Base-by-base conservation (phyloP, 2,329 filamentous ascomycete species). In the Pezicula carpinea region DNA sequence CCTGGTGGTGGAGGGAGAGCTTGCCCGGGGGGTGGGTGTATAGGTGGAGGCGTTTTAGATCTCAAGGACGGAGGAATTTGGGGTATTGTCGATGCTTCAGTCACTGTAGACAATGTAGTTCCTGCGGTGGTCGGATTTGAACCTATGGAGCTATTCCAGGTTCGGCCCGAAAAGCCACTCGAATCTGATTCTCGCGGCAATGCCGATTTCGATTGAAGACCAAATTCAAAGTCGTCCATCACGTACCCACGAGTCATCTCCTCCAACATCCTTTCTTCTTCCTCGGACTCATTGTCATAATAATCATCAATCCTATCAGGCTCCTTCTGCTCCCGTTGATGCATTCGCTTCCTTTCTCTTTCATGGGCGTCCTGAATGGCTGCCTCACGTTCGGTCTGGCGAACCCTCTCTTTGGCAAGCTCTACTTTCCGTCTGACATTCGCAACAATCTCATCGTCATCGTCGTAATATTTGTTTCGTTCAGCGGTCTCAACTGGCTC, bases 171-270 rank as follows among this genome's bases (percentile, higher is more conserved):
- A 55, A 85, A 77, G 13, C 81, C 82, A 69, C 87, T 95, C 1
- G 88, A 92, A 62, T 89, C 86, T 3, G 89, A 93, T 60, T 92
- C 85, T 49, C 89, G 80, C 29, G 87, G 85, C 18, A 88, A 66
- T 21, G 82, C 76, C 14, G 80, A 83, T 57, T 85, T 88, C 5
- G 77, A 77, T 57, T 82, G 77, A 29, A 83, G 68, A 45, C 82
- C 84, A 61, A 91, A 87, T 48, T 88, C 78, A 60, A 95, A 95
- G 47, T 91, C 86, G 47, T 92, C 88, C 60, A 93, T 82, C 46
- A 83, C 79, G 64, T 90, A 92, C 44, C 87, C 89, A 53, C 80
- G 82, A 0, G 88, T 90, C 77, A 97, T 89, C 64, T 96, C 89
- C 52, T 96, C 92, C 41, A 96, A 67, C 44, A 90, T 76, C 29